A percentile compares a stretch with the other conserved stretches of the same genome.
phyloP scores from a whole-genome alignment of 1,139 yeast species.

The Diutina neorugosa region DNA sequence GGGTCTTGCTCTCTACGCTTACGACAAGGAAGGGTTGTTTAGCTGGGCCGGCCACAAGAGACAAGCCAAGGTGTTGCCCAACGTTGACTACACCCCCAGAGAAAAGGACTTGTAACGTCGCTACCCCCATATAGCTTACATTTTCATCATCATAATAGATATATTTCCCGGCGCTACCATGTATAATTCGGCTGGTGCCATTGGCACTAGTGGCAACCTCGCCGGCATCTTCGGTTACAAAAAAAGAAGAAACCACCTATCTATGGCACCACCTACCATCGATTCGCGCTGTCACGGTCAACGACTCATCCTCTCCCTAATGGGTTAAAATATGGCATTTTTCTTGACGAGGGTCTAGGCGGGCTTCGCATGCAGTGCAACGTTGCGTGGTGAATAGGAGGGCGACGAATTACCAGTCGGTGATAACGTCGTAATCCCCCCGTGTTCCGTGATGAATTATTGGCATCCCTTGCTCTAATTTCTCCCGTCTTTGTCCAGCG shows the following conservation, averaged over 20 bases:
- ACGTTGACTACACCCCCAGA: slow-evolving; percentile 30
- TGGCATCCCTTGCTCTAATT: no score
- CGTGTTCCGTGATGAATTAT: no score
- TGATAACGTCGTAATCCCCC: no score
- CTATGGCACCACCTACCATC: no score
- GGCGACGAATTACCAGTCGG: no score
- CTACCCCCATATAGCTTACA: background rate
- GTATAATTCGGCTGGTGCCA: background rate
- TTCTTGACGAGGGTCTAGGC: background rate
- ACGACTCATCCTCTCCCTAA: background rate
- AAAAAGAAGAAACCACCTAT: no score
- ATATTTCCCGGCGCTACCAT: background rate
- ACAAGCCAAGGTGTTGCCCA: slow-evolving; percentile 22
- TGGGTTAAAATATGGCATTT: background rate
- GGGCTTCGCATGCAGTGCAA: background rate
- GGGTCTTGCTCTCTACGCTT: slow-evolving; percentile 25
- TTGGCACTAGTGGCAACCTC: background rate
- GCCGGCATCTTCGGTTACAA: background rate
- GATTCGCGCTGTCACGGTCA: background rate
- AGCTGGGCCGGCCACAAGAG: slow-evolving; percentile 25
- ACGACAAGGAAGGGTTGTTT: slow-evolving; percentile 25
- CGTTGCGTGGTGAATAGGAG: background rate
- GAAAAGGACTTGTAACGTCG: slow-evolving; percentile 26
- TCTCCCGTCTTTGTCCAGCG: no score
- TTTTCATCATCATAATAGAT: background rate